Evolutionary conservation across 129 eudicot species (phyloP), one percentile per base, ranked within the genome.

Genomic region (Flaveria linearis): DNA sequence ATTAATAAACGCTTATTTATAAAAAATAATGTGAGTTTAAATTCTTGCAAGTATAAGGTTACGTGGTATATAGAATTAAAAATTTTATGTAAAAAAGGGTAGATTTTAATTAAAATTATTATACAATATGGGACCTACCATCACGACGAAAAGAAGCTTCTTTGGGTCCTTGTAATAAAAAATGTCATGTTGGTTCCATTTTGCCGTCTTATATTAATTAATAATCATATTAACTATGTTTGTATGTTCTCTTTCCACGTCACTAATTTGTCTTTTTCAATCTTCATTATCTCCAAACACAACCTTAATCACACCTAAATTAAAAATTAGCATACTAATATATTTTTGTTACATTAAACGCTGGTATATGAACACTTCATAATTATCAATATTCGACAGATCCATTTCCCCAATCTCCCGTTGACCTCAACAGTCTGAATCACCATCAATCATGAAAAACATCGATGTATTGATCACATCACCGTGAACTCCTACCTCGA

Each of bases 401-500:
- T 13, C 8, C 53, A 18, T 23, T 4, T 11, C 28, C 14, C 20
- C 13, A 13, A 1, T 8, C 16, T 61, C 67, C 41, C 18, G 7
- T 33, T 63, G 22, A 26, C 17, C 16, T 3, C 28, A 28, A 45
- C 50, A 11, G 10, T 45, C 3, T n/a, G 9, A 61, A 42, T 26
- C 76, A 70, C 45, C 50, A 53, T 60, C 81, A 9, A 79, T 64
- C 83, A 89, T 89, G 96, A 86, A 86, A 69, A 50, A 69, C 56
- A 85, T 88, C 39, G 90, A 90, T 9, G 91, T 91, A 23, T 80
- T 91, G 22, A 70, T 83, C 76, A 57, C 77, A 17, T 72, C 75
- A 5, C 91, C 93, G 65, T 82, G 80, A 71, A 82, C 7, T 17
- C 73, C 4, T 88, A 88, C 89, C 88, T 90, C 79, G 89, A 86